Evolutionary conservation across 2,329 filamentous ascomycete genomes (phyloP), one percentile per base, ranked within the genome.

Genomic region (Cytospora schulzeri): DNA sequence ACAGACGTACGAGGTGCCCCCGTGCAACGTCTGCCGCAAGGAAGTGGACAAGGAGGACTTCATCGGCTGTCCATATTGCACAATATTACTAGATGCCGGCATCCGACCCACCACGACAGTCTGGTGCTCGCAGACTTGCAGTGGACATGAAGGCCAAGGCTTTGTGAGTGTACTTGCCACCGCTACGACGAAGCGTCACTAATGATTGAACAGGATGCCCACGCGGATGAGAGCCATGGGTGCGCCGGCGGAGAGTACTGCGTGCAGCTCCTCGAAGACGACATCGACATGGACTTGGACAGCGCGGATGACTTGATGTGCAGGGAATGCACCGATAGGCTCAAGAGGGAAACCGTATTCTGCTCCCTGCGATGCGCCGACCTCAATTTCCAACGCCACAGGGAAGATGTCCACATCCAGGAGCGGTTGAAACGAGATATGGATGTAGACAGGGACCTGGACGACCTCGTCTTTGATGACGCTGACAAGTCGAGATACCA

Each of bases 321-420:
- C 70, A 70, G 66, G 26, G 74, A 76, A 60, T 77, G 75, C 68
- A 69, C 74, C 9, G 60, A 67, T 24, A 60, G 69, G 19, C 70
- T 73, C 33, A 71, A 71, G 62, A 66, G 69, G 12, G 64, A 69
- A 7, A 70, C 72, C 4, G 57, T 72, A 12, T 76, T 73, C 71
- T 77, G 75, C 69, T 72, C 68, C 35, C 60, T 68, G 8, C 66
- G 66, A n/a, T 77, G 75, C 58, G 73, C 74, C 19, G 69, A 66
- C 38, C 63, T 68, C 26, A 71, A 76, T 53, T 76, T 76, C 57
- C 70, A 72, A 57, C 65, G 66, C 1, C 75, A 77, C 63, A 73
- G 74, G 60, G 73, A 76, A 60, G 66, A 64, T 1, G 69, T 73
- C 6, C 75, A 76, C 62, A 66, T 76, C 35, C 71, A 70, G 1